These are phyloP conservation scores for Cladorrhinum sp. DNA, from an alignment of 2,329 filamentous ascomycete genomes.

Conservation along the genomic window DNA sequence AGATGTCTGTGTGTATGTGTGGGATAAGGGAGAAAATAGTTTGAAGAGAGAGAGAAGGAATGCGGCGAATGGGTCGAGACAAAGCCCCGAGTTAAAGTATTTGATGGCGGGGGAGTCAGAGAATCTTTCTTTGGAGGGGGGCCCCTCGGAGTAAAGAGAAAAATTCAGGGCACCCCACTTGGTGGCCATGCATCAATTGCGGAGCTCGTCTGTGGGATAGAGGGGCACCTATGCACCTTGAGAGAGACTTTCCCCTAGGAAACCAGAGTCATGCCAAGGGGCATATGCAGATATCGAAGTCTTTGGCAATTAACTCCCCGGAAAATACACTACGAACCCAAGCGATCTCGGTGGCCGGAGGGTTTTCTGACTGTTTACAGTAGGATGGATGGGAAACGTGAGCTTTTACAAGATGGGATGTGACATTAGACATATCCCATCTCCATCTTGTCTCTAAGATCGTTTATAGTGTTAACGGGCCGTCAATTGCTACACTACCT, in stretches of 20 bases:
- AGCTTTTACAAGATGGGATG: too few relatives aligned
- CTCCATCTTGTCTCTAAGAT: too few relatives aligned
- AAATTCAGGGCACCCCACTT: conserved; percentile 23
- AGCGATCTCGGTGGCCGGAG: conserved; percentile 18
- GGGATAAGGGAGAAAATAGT: not conserved
- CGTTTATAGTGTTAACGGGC: too few relatives aligned
- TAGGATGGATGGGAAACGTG: too few relatives aligned
- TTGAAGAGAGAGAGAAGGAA: not conserved
- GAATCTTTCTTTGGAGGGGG: conserved; percentile 9
- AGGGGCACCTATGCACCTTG: conserved; percentile 11
- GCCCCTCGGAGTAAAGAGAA: conserved; percentile 19
- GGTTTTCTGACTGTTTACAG: not conserved
- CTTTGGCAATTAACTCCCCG: conserved; percentile 1
- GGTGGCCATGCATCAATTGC: conserved; percentile 11
- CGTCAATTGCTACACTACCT: too few relatives aligned
- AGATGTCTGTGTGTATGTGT: not conserved
- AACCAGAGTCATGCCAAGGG: conserved; percentile 13
- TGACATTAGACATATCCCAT: too few relatives aligned
- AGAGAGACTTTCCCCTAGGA: not conserved
- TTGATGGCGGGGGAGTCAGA: not conserved
- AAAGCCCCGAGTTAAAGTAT: conserved; percentile 4
- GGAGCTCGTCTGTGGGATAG: conserved; percentile 10
- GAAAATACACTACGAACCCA: not conserved
- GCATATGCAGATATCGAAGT: conserved; percentile 11
- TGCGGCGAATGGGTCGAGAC: not conserved